Evolutionary conservation across 2,329 filamentous ascomycete genomes (phyloP).

Genomic region (Calycina herbarum): DNA sequence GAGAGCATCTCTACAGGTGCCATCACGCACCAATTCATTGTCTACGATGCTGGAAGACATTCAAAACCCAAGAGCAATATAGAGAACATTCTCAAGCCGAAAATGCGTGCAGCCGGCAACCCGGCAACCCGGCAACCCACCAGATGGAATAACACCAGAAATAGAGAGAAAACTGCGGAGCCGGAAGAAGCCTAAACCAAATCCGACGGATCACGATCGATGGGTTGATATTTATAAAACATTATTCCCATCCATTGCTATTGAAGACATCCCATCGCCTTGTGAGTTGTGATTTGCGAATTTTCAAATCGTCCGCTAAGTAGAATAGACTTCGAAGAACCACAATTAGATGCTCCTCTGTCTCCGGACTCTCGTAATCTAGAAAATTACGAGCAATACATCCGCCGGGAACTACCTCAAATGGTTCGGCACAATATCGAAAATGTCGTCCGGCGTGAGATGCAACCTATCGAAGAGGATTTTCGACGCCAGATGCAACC

Average conservation of each 20-base stretch:
- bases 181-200: not conserved
- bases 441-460: conserved; percentile 16
- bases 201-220: not conserved
- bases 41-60: not conserved
- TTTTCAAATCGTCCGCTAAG: not conserved
- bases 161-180: not conserved
- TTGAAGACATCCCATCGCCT: not conserved
- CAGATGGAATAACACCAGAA: conserved; percentile 5
- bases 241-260: not conserved
- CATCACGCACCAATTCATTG: not conserved
- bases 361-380: conserved; percentile 20
- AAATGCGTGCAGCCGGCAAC: not conserved
- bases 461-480: conserved; percentile 17
- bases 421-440: conserved; percentile 17
- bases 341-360: conserved; percentile 14
- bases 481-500: conserved; percentile 17
- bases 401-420: conserved; percentile 21
- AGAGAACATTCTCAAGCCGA: not conserved
- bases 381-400: conserved; percentile 22
- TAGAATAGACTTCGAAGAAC: conserved; percentile 24
- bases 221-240: not conserved
- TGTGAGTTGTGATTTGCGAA: not conserved
- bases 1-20: conserved; percentile 1
- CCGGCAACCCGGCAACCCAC: not conserved
- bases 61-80: not conserved